Evolutionary conservation across 768 basidiomycete genomes (phyloP).

Genomic region (Baorangia bicolor): DNA sequence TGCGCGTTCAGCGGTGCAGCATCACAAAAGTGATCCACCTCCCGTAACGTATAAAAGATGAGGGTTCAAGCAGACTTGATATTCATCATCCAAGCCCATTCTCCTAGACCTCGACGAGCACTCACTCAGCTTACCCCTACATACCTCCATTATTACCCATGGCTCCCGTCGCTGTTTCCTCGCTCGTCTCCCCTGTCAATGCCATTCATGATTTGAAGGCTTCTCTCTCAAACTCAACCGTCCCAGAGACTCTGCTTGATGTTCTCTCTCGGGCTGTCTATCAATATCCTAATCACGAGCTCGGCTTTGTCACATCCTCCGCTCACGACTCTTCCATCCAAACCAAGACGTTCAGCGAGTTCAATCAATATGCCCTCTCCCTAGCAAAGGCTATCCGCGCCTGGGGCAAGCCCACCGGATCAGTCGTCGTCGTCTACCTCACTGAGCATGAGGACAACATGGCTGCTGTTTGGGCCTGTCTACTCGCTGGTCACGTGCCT

Average conservation of each 20-base stretch:
- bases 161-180: conserved; percentile 17
- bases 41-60: conserved; percentile 19
- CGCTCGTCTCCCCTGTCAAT: conserved; percentile 7
- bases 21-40: neutral
- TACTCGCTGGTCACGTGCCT: conserved; percentile 29
- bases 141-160: neutral
- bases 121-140: neutral
- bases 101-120: neutral
- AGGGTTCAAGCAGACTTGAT: conserved; percentile 6
- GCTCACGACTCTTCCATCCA: conserved; percentile 27
- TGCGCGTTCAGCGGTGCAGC: neutral
- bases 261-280: conserved; percentile 21
- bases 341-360: conserved; percentile 21
- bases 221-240: conserved; percentile 7
- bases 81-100: neutral
- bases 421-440: conserved; percentile 28
- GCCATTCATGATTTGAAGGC: conserved; percentile 13
- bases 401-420: conserved; percentile 25
- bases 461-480: conserved; percentile 30
- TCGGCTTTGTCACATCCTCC: conserved; percentile 30
- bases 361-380: conserved; percentile 12
- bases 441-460: conserved; percentile 34
- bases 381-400: conserved; percentile 18
- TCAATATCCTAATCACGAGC: conserved; percentile 25
- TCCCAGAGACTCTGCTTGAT: conserved; percentile 22